Evolutionary conservation across 768 basidiomycete genomes (phyloP).

Genomic region (Russula olivacea): DNA sequence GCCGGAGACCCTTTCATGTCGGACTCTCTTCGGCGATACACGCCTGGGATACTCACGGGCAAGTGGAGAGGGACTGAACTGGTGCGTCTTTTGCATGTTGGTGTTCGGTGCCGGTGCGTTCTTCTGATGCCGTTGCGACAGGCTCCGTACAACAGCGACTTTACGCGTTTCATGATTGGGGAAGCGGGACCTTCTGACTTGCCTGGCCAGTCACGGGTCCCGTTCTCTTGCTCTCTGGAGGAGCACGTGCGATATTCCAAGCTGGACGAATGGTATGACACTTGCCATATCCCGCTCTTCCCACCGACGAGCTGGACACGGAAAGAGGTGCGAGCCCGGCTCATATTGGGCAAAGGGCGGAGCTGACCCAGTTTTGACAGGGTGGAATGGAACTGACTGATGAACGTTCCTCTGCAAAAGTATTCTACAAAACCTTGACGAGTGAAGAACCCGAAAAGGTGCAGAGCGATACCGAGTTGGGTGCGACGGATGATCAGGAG

Average conservation of each 20-base stretch:
- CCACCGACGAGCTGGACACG: constrained; percentile 1
- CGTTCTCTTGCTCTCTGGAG: constrained; percentile 18
- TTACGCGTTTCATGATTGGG: constrained; percentile 8
- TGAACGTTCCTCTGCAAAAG: not conserved
- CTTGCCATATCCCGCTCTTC: not conserved
- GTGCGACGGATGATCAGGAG: not conserved
- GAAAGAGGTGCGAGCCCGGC: constrained; percentile 11
- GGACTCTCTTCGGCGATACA: constrained; percentile 3
- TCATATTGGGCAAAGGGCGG: not conserved
- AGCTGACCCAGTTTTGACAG: constrained; percentile 3
- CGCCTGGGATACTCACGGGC: constrained; percentile 11
- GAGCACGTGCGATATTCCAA: constrained; percentile 17
- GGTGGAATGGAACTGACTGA: constrained; percentile 11
- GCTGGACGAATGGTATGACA: not conserved
- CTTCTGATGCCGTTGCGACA: constrained; percentile 1
- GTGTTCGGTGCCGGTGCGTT: not conserved
- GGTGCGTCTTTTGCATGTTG: constrained; percentile 18
- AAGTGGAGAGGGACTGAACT: constrained; percentile 15
- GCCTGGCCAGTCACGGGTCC: not conserved
- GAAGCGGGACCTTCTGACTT: constrained; percentile 6
- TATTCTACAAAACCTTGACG: constrained; percentile 20
- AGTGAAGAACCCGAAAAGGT: not conserved
- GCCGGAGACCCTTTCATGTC: constrained; percentile 2
- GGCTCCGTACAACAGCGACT: constrained; percentile 7
- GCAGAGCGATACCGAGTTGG: constrained; percentile 3